These are phyloP conservation scores for Aspergillus glaucus DNA, from an alignment of 2,329 filamentous ascomycete genomes.

Conservation along the genomic window DNA sequence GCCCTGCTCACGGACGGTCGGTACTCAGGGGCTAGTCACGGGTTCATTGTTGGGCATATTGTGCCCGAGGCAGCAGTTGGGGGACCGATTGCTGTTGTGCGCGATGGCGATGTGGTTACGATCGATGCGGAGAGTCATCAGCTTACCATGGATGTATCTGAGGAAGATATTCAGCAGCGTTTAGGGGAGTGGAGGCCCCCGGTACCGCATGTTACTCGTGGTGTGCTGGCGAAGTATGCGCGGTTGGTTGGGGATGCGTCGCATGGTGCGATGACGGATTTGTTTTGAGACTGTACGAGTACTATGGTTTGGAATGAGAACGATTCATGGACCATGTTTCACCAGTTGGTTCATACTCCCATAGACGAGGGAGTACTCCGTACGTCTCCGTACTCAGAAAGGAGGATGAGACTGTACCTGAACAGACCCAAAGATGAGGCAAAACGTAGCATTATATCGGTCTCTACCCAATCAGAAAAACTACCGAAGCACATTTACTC, in stretches of 20 bases:
- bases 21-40: constrained; percentile 82
- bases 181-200: constrained; percentile 65
- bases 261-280: constrained; percentile 83
- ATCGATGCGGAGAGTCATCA: constrained; percentile 77
- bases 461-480: not conserved
- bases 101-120: constrained; percentile 73
- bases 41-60: constrained; percentile 91
- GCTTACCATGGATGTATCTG: constrained; percentile 63
- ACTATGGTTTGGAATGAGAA: not conserved
- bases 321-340: constrained; percentile 1
- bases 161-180: constrained; percentile 63
- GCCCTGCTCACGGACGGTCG: constrained; percentile 88
- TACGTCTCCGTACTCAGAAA: not conserved
- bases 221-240: constrained; percentile 85
- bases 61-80: constrained; percentile 84
- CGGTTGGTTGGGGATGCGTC: constrained; percentile 82
- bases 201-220: constrained; percentile 66
- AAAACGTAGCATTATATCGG: not conserved
- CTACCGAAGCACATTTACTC: not conserved
- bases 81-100: constrained; percentile 77
- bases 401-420: not conserved
- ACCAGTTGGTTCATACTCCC: too few relatives aligned
- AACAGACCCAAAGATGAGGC: not conserved
- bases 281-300: constrained; percentile 43
- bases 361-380: not conserved